Evolutionary conservation across 2,329 filamentous ascomycete genomes (phyloP).

Genomic region (Talaromyces marneffei): DNA sequence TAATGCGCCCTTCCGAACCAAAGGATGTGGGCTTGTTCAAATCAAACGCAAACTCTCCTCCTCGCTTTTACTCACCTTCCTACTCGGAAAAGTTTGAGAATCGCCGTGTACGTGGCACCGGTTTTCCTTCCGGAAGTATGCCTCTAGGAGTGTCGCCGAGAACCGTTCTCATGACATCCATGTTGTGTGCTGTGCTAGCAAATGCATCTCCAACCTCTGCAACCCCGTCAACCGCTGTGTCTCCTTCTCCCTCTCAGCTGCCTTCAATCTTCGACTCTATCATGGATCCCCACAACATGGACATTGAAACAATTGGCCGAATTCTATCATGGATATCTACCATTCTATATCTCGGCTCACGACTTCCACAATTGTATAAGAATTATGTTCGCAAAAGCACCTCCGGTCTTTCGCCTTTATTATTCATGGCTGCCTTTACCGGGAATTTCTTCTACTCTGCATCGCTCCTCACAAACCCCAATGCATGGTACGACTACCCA

Average conservation of each 20-base stretch:
- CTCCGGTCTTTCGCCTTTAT: constrained; percentile 55
- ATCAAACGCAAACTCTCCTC: constrained; percentile 18
- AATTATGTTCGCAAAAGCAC: constrained; percentile 60
- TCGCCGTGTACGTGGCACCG: constrained; percentile 27
- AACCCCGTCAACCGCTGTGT: constrained; percentile 20
- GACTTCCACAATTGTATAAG: constrained; percentile 60
- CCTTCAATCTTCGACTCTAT: constrained; percentile 5
- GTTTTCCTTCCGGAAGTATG: constrained; percentile 19
- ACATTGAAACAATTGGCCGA: constrained; percentile 43
- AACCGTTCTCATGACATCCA: constrained; percentile 41
- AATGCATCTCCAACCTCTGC: constrained; percentile 39
- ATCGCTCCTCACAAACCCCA: constrained; percentile 58
- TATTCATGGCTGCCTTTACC: constrained; percentile 62
- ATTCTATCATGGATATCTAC: constrained; percentile 54
- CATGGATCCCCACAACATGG: constrained; percentile 21
- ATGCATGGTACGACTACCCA: constrained; percentile 54
- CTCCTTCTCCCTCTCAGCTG: constrained; percentile 14
- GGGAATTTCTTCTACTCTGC: constrained; percentile 63
- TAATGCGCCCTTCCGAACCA: constrained; percentile 19
- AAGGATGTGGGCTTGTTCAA: constrained; percentile 26
- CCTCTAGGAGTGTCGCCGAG: constrained; percentile 35
- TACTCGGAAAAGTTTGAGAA: constrained; percentile 32
- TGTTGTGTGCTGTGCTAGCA: constrained; percentile 41
- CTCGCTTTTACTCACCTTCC: constrained; percentile 22
- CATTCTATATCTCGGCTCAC: constrained; percentile 53